Percentiles rank a stretch among this genome's conserved stretches.
These are phyloP conservation scores for Cinnamomum micranthum DNA, from an alignment of 164 flowering plant species.

Conservation along the genomic window DNA sequence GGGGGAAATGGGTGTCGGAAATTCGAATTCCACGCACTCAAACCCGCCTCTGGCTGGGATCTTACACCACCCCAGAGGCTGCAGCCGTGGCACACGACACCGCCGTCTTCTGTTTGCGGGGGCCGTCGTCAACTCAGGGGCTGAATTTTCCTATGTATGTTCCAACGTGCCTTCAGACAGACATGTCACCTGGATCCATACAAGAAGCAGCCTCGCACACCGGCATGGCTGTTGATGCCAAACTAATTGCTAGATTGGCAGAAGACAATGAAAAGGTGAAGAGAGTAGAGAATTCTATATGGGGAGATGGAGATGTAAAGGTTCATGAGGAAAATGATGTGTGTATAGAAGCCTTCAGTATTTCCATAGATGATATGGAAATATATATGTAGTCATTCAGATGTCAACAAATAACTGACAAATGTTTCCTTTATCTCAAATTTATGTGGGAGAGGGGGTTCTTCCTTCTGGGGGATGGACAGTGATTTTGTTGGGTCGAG, in stretches of 20 bases:
- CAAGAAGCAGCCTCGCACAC: slow-evolving; percentile 64
- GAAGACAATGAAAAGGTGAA: background rate
- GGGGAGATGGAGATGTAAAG: slow-evolving; percentile 11
- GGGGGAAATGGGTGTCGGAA: slow-evolving; percentile 88
- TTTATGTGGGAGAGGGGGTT: no score
- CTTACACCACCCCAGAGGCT: slow-evolving; percentile 56
- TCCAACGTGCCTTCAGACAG: slow-evolving; percentile 16
- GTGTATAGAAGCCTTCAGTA: background rate
- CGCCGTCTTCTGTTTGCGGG: slow-evolving; percentile 45
- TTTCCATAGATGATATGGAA: slow-evolving; percentile 1
- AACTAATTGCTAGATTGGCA: background rate
- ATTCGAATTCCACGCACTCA: slow-evolving; percentile 57
- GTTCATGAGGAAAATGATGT: background rate
- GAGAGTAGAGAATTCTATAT: background rate
- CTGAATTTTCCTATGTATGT: slow-evolving; percentile 50
- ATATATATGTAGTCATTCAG: background rate
- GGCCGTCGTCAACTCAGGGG: slow-evolving; percentile 16
- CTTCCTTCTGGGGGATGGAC: no score
- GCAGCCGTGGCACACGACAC: slow-evolving; percentile 72
- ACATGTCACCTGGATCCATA: slow-evolving; percentile 54
- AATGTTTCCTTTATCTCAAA: background rate
- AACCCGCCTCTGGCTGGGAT: slow-evolving; percentile 68
- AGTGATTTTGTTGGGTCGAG: no score
- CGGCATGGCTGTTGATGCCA: slow-evolving; percentile 53
- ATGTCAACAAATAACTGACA: no score